A percentile compares a stretch with the other conserved stretches of the same genome.
phyloP scores from a whole-genome alignment of 208 protist genomes.

The Naegleria lovaniensis region DNA sequence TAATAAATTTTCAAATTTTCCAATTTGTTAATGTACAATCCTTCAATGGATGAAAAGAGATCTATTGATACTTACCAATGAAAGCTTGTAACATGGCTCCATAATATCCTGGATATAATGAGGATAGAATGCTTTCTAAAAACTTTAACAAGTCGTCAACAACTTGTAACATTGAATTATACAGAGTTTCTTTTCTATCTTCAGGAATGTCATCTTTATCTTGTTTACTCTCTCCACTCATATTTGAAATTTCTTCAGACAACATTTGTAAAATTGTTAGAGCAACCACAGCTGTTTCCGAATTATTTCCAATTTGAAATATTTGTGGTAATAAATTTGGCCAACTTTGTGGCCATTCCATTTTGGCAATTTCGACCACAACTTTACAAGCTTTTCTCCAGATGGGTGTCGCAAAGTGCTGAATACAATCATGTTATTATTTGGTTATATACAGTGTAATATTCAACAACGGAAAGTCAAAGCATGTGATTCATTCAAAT shows the following conservation, averaged over 20 bases:
- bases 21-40: too few relatives aligned
- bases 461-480: too few relatives aligned
- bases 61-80: too few relatives aligned
- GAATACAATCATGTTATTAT: too few relatives aligned
- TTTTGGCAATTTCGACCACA: conserved; percentile 11
- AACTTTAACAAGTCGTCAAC: neutral
- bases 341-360: neutral
- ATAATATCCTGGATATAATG: neutral
- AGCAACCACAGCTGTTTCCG: neutral
- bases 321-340: neutral
- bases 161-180: neutral
- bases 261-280: conserved; percentile 9
- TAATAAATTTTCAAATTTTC: neutral
- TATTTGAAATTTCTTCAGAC: neutral
- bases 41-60: too few relatives aligned
- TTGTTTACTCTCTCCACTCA: neutral
- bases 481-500: too few relatives aligned
- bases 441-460: too few relatives aligned
- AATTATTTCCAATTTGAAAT: neutral
- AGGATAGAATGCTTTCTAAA: neutral
- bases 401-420: neutral
- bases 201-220: neutral
- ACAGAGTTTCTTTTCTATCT: neutral
- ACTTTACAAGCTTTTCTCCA: conserved; percentile 23
- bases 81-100: neutral